Percentiles rank a stretch among this genome's conserved stretches.
Conservation (phyloP, 129 eudicot species). For the Gnaphalium uliginosum region DNA sequence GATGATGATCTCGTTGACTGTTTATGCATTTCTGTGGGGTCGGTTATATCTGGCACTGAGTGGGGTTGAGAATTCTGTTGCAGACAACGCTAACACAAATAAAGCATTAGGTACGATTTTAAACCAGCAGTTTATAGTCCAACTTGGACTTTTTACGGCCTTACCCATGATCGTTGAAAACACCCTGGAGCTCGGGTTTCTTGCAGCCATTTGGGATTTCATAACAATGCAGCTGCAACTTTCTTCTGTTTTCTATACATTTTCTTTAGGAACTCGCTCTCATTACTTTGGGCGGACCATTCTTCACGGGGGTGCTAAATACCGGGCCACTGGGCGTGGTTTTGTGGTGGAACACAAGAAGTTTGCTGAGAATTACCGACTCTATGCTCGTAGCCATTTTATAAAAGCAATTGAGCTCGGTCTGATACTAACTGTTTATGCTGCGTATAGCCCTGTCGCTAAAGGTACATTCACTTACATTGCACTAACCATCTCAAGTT, state of each 20-base stretch:
- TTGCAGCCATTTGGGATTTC: slow-evolving; percentile 85
- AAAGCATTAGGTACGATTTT: slow-evolving; percentile 79
- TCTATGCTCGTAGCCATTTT: slow-evolving; percentile 92
- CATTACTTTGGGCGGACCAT: slow-evolving; percentile 96
- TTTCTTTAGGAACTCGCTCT: slow-evolving; percentile 90
- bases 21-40: slow-evolving; percentile 92
- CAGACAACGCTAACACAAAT: slow-evolving; percentile 46
- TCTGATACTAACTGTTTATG: slow-evolving; percentile 74
- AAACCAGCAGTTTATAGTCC: slow-evolving; percentile 86
- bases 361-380: slow-evolving; percentile 83
- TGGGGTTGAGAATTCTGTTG: slow-evolving; percentile 65
- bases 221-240: slow-evolving; percentile 90
- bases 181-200: slow-evolving; percentile 86
- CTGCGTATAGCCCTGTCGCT: slow-evolving; percentile 79
- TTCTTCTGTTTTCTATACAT: slow-evolving; percentile 80
- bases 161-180: slow-evolving; percentile 94
- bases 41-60: slow-evolving; percentile 86
- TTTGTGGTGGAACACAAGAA: slow-evolving; percentile 94
- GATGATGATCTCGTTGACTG: slow-evolving; percentile 82
- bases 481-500: slow-evolving; percentile 76
- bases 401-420: slow-evolving; percentile 92
- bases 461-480: slow-evolving; percentile 81
- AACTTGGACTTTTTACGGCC: slow-evolving; percentile 87
- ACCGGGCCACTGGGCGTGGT: slow-evolving; percentile 98
- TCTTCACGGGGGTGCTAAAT: slow-evolving; percentile 97